Conservation (phyloP, 2,329 filamentous ascomycete species). For the Onygena corvina region DNA sequence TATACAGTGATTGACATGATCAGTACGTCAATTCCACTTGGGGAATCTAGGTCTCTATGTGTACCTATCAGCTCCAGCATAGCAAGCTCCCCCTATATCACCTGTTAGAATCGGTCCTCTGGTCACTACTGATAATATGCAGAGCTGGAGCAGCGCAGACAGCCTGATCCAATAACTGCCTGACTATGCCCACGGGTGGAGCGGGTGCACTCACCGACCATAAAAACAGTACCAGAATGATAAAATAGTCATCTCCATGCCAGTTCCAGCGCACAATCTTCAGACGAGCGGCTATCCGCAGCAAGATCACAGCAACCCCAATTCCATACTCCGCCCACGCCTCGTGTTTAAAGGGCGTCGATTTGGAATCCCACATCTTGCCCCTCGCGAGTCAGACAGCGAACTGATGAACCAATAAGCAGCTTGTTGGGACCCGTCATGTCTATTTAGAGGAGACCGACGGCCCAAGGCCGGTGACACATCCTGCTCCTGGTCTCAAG, state of each 20-base stretch:
- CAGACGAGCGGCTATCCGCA: slow-evolving; percentile 32
- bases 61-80: slow-evolving; percentile 20
- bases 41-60: background rate
- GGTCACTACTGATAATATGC: background rate
- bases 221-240: slow-evolving; percentile 27
- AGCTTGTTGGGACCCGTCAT: background rate
- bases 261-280: slow-evolving; percentile 32
- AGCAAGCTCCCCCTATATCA: slow-evolving; percentile 15
- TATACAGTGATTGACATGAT: slow-evolving; percentile 13
- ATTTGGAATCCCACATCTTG: slow-evolving; percentile 4
- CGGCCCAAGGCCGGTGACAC: background rate
- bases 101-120: background rate
- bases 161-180: no score
- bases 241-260: slow-evolving; percentile 37
- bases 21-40: background rate
- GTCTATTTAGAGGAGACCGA: background rate
- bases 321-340: slow-evolving; percentile 37
- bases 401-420: background rate
- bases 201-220: slow-evolving; percentile 25
- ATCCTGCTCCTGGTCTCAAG: background rate
- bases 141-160: no score
- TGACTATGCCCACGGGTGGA: background rate
- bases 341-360: slow-evolving; percentile 34
- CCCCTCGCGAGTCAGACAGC: background rate
- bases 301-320: slow-evolving; percentile 28